A percentile compares a stretch with the other conserved stretches of the same genome.
Evolutionary conservation across 805 yeast species (phyloP).

Genomic region (Isabelozyma heimii): DNA sequence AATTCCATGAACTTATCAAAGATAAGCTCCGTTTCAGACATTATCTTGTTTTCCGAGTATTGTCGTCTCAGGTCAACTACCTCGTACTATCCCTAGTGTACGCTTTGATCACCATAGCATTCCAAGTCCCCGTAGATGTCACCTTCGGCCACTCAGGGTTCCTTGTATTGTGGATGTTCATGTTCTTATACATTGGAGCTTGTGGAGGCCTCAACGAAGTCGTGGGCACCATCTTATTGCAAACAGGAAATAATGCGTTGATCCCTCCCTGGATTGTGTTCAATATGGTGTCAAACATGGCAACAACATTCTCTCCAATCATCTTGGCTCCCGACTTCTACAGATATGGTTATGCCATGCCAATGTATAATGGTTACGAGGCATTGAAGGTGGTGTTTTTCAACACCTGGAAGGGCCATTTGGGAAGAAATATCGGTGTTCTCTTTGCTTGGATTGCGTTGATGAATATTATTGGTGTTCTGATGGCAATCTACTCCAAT

Average conservation of each 20-base stretch:
- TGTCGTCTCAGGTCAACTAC: conserved; percentile 29
- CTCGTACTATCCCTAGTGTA: conserved; percentile 27
- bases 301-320: conserved; percentile 33
- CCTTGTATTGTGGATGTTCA: conserved; percentile 30
- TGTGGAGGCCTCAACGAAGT: conserved; percentile 27
- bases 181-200: conserved; percentile 26
- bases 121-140: conserved; percentile 20
- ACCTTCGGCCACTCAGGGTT: conserved; percentile 32
- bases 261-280: conserved; percentile 30
- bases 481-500: conserved; percentile 3
- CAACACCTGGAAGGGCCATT: conserved; percentile 28
- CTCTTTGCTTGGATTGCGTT: conserved; percentile 27
- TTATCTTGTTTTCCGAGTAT: conserved; percentile 23
- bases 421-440: conserved; percentile 29
- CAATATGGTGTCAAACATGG: conserved; percentile 24
- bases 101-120: conserved; percentile 27
- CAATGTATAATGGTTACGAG: conserved; percentile 31
- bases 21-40: conserved; percentile 18
- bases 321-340: conserved; percentile 28
- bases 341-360: conserved; percentile 36
- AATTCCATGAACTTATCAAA: conserved; percentile 18
- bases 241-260: conserved; percentile 14
- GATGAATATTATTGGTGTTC: conserved; percentile 8
- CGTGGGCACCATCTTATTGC: conserved; percentile 16
- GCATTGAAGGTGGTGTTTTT: conserved; percentile 31